Evolutionary conservation across 2,329 filamentous ascomycete species (phyloP).

Genomic region (Cordyceps fumosorosea): DNA sequence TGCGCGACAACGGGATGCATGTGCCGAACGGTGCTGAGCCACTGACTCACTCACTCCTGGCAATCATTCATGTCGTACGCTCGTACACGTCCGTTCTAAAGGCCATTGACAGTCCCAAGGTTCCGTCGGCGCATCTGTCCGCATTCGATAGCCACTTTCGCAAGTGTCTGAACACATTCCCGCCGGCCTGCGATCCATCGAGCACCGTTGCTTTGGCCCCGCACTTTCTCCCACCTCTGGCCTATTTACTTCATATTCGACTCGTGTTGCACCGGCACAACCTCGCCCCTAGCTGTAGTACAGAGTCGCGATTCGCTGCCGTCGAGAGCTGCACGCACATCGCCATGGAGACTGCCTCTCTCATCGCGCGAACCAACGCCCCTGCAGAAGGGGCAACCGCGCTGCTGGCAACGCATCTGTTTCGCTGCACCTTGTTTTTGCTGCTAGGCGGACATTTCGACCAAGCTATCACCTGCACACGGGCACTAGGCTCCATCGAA

Average conservation of each 20-base stretch:
- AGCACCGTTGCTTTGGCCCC: constrained; percentile 65
- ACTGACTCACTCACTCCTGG: constrained; percentile 65
- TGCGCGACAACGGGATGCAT: constrained; percentile 51
- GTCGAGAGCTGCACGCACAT: constrained; percentile 70
- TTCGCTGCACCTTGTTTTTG: constrained; percentile 77
- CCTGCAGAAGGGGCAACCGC: constrained; percentile 62
- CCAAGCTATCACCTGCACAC: constrained; percentile 65
- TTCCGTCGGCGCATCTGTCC: constrained; percentile 62
- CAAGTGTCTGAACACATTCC: constrained; percentile 68
- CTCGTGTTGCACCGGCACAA: constrained; percentile 86
- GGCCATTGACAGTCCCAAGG: constrained; percentile 59
- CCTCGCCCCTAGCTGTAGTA: constrained; percentile 63
- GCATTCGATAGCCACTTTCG: constrained; percentile 77
- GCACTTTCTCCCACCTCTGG: constrained; percentile 65
- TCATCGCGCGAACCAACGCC: constrained; percentile 60
- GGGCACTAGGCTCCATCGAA: constrained; percentile 64
- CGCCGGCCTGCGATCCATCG: constrained; percentile 62
- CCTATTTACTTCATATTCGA: constrained; percentile 76
- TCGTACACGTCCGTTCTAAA: constrained; percentile 68
- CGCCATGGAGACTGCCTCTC: constrained; percentile 69
- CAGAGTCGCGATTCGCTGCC: constrained; percentile 60
- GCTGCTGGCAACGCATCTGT: constrained; percentile 75
- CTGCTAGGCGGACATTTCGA: constrained; percentile 68
- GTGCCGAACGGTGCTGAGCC: constrained; percentile 46
- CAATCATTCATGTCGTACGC: constrained; percentile 74